Evolutionary conservation across 306 rosid species (phyloP).

Genomic region (Prinsepia uniflora): DNA sequence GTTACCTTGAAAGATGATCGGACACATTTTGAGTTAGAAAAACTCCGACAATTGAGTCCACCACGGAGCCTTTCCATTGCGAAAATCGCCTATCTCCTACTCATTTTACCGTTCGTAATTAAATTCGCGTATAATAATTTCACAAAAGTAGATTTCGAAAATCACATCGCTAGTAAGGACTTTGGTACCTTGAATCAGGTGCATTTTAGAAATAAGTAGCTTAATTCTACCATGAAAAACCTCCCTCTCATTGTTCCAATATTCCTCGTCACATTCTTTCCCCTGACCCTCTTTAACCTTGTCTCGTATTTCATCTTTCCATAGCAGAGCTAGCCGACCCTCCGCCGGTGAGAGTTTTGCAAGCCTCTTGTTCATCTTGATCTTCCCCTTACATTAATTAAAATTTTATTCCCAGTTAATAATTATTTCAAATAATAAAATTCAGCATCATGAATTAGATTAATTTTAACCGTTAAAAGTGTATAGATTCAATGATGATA

Average conservation of each 20-base stretch:
- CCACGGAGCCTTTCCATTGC: slow-evolving; percentile 50
- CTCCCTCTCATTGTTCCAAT: slow-evolving; percentile 38
- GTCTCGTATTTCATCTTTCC: slow-evolving; percentile 29
- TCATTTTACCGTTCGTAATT: neutral
- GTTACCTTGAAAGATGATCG: slow-evolving; percentile 55
- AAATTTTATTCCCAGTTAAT: too few relatives aligned
- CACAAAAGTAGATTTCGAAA: neutral
- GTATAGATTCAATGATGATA: too few relatives aligned
- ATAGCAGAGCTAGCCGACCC: slow-evolving; percentile 15
- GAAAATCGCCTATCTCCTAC: slow-evolving; percentile 48
- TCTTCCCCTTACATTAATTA: neutral
- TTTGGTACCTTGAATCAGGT: slow-evolving; percentile 31
- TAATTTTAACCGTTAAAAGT: too few relatives aligned
- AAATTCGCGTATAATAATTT: neutral
- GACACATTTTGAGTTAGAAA: slow-evolving; percentile 56
- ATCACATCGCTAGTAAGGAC: neutral
- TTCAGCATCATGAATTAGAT: too few relatives aligned
- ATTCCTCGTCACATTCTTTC: slow-evolving; percentile 20
- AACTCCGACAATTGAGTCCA: slow-evolving; percentile 54
- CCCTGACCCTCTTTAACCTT: slow-evolving; percentile 10
- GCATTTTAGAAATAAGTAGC: slow-evolving; percentile 34
- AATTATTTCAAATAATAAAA: too few relatives aligned
- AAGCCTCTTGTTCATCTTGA: too few relatives aligned
- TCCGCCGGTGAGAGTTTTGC: neutral
- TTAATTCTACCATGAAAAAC: slow-evolving; percentile 23